A percentile compares a stretch with the other conserved stretches of the same genome.
Evolutionary conservation across 1,284 basidiomycete species (phyloP).

Genomic region (Malassezia cuniculi): DNA sequence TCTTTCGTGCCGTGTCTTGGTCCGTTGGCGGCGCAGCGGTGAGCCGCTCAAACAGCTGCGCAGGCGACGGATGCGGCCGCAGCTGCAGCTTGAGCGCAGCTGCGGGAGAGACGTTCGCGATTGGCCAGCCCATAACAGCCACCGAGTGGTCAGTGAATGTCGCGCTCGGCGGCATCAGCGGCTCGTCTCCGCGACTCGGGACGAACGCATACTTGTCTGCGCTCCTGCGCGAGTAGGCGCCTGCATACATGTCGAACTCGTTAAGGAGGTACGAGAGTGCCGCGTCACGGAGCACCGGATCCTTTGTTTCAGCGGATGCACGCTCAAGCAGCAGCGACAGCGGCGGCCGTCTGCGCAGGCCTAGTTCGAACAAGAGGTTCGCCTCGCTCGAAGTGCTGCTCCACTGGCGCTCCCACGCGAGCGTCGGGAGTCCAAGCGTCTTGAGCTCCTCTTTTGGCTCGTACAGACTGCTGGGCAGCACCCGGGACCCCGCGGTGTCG

Average conservation of each 20-base stretch:
- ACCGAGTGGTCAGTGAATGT: conserved; percentile 64
- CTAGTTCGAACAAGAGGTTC: conserved; percentile 67
- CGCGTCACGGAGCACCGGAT: conserved; percentile 17
- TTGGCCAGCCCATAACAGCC: conserved; percentile 61
- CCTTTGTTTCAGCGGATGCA: conserved; percentile 15
- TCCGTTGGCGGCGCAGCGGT: conserved; percentile 56
- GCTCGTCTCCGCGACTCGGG: conserved; percentile 53
- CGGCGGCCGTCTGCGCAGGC: conserved; percentile 62
- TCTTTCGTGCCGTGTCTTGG: conserved; percentile 52
- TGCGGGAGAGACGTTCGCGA: conserved; percentile 54
- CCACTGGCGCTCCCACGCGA: conserved; percentile 64
- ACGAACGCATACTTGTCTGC: conserved; percentile 55
- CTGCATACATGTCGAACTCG: conserved; percentile 27
- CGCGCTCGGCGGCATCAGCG: conserved; percentile 60
- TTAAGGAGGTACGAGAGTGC: conserved; percentile 38
- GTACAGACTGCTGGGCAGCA: conserved; percentile 60
- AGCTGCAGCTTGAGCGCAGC: conserved; percentile 60
- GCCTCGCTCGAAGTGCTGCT: conserved; percentile 50
- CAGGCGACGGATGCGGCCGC: conserved; percentile 59
- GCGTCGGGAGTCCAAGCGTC: conserved; percentile 61
- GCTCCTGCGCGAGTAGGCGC: conserved; percentile 19
- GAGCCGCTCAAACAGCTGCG: conserved; percentile 57
- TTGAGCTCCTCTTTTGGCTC: conserved; percentile 68
- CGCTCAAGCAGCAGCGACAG: conserved; percentile 51
- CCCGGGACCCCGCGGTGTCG: too few relatives aligned